phyloP scores from a whole-genome alignment of 306 rosid genomes.

The Castanospermum australe region DNA sequence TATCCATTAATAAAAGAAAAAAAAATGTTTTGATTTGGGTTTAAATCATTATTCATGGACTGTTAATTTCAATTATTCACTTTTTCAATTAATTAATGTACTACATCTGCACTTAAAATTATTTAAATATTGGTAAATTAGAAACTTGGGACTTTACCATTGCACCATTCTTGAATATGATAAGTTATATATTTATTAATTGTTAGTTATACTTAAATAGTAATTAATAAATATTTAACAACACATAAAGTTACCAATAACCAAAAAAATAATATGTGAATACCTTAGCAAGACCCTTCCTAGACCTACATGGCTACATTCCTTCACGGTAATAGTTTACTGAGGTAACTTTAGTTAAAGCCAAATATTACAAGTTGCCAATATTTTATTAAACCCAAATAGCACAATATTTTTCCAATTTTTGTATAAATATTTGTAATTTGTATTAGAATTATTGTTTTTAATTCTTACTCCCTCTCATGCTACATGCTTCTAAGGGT shows the following conservation, averaged over 20 bases:
- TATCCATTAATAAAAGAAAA: neutral
- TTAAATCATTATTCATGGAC: neutral
- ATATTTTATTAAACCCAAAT: neutral
- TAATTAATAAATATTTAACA: too few species aligned
- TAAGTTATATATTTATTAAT: too few species aligned
- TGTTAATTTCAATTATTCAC: neutral
- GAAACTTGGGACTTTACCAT: neutral
- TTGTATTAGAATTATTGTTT: neutral
- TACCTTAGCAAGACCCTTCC: too few species aligned
- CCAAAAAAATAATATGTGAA: too few species aligned
- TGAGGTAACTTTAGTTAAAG: too few species aligned
- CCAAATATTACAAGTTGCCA: too few species aligned
- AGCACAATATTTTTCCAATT: neutral
- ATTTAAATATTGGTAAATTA: neutral
- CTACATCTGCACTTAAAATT: neutral
- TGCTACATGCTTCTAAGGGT: conserved; percentile 28
- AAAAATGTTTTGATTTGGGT: neutral
- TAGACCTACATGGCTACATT: too few species aligned
- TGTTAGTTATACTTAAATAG: too few species aligned
- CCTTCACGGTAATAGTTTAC: too few species aligned
- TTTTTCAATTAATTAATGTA: neutral
- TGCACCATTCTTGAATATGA: too few species aligned
- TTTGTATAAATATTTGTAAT: neutral
- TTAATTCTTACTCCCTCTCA: neutral
- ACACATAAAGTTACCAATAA: too few species aligned